Conservation (phyloP, 176 grass and related monocot genomes). For the Coix lacrymajobi region DNA sequence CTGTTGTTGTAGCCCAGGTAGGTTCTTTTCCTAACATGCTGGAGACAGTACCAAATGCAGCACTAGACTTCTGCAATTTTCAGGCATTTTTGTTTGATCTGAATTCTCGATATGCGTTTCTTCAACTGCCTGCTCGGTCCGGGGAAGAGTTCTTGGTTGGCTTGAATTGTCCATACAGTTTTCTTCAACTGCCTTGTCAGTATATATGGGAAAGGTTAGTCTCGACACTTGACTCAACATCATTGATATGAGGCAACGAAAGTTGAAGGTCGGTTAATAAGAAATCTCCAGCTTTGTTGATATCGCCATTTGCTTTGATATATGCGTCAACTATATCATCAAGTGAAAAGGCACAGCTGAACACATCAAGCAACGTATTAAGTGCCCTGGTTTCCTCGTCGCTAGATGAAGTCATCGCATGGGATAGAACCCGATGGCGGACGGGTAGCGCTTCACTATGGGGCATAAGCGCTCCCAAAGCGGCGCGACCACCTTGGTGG, state of each 20-base stretch:
- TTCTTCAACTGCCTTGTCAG: constrained; percentile 23
- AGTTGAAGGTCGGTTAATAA: constrained; percentile 57
- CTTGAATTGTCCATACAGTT: constrained; percentile 13
- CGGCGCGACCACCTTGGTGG: too few relatives aligned
- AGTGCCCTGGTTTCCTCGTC: constrained; percentile 60
- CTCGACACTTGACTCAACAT: constrained; percentile 29
- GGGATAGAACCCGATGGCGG: too few relatives aligned
- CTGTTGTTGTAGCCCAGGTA: constrained; percentile 1
- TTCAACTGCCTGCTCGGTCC: constrained; percentile 4
- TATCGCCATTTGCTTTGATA: constrained; percentile 63
- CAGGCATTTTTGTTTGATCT: constrained; percentile 21
- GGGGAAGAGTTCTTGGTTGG: neutral
- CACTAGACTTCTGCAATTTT: constrained; percentile 62
- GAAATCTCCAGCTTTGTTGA: constrained; percentile 66
- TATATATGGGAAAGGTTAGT: constrained; percentile 27
- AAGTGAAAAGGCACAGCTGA: constrained; percentile 58
- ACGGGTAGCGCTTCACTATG: too few relatives aligned
- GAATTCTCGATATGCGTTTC: constrained; percentile 35
- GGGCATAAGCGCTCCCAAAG: too few relatives aligned
- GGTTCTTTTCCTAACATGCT: constrained; percentile 64
- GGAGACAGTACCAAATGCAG: constrained; percentile 74
- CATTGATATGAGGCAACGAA: constrained; percentile 24
- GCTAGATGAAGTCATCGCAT: constrained; percentile 26
- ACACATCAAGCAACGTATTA: constrained; percentile 68
- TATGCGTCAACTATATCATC: constrained; percentile 85